Evolutionary conservation across 2,329 filamentous ascomycete genomes (phyloP).

Genomic region (Fusarium mexicanum): DNA sequence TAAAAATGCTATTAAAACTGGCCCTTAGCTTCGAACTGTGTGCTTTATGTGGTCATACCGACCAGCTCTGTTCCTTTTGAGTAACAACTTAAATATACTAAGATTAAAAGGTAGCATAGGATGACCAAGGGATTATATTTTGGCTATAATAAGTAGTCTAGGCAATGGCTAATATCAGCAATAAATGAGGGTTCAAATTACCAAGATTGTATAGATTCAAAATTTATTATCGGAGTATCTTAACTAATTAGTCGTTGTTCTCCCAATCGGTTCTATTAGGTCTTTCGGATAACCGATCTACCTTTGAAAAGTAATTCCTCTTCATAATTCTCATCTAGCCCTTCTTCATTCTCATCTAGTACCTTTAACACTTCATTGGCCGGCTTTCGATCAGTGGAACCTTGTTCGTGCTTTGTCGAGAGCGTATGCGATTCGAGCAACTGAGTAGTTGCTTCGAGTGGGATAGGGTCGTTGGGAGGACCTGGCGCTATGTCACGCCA

Average conservation of each 20-base stretch:
- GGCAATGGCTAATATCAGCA: background rate
- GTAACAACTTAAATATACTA: background rate
- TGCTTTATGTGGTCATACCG: too few relatives aligned
- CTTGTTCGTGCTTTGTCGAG: background rate
- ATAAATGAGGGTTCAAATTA: background rate
- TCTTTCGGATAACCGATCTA: background rate
- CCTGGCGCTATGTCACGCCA: background rate
- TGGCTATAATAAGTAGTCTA: background rate
- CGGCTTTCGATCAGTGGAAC: background rate
- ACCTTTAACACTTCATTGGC: background rate
- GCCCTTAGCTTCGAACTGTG: too few relatives aligned
- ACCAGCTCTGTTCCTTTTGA: background rate
- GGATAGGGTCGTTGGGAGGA: background rate
- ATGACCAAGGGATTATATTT: background rate
- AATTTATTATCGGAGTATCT: background rate
- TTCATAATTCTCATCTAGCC: background rate
- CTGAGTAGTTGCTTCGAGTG: background rate
- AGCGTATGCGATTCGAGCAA: background rate
- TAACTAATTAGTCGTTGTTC: background rate
- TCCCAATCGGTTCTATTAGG: background rate
- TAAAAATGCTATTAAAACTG: too few relatives aligned
- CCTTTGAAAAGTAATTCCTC: background rate
- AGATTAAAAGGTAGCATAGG: background rate
- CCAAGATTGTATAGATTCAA: background rate
- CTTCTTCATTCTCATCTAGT: background rate